Evolutionary conservation across 306 rosid species (phyloP).

Genomic region (Vicia villosa): DNA sequence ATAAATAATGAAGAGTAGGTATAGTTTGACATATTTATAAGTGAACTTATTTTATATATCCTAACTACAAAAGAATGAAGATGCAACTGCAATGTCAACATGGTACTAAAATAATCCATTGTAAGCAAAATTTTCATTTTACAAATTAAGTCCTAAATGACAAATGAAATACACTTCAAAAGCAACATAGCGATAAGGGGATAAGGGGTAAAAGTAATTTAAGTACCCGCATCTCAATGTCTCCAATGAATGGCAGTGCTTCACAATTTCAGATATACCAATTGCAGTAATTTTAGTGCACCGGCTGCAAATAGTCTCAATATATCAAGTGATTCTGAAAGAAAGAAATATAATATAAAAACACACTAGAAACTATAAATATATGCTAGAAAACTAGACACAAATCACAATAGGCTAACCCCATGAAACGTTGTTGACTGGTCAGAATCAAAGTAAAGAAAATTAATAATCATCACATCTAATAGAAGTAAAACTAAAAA

Average conservation of each 20-base stretch:
- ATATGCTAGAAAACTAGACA: slow-evolving; percentile 20
- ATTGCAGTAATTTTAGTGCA: slow-evolving; percentile 66
- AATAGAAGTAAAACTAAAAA: slow-evolving; percentile 30
- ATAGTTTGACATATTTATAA: slow-evolving; percentile 1
- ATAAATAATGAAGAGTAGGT: not conserved
- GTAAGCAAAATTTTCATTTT: slow-evolving; percentile 6
- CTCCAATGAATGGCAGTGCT: slow-evolving; percentile 71
- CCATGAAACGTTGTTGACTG: not conserved
- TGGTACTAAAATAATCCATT: slow-evolving; percentile 11
- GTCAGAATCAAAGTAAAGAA: slow-evolving; percentile 17
- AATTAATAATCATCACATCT: slow-evolving; percentile 12
- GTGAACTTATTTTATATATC: not conserved
- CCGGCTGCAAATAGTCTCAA: slow-evolving; percentile 61
- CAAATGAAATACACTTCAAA: slow-evolving; percentile 18
- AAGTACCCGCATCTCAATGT: slow-evolving; percentile 92
- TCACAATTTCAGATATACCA: slow-evolving; percentile 75
- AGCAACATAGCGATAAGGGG: slow-evolving; percentile 6
- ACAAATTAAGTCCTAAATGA: slow-evolving; percentile 4
- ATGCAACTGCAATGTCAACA: slow-evolving; percentile 10
- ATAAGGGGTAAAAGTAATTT: slow-evolving; percentile 8
- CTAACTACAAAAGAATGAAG: slow-evolving; percentile 4
- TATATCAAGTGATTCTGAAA: slow-evolving; percentile 47
- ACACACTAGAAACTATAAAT: slow-evolving; percentile 23
- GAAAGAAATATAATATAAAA: slow-evolving; percentile 36
- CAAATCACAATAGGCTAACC: slow-evolving; percentile 12